Evolutionary conservation across 805 yeast genomes (phyloP).

Genomic region (Vanderwaltozyma tropicalis): DNA sequence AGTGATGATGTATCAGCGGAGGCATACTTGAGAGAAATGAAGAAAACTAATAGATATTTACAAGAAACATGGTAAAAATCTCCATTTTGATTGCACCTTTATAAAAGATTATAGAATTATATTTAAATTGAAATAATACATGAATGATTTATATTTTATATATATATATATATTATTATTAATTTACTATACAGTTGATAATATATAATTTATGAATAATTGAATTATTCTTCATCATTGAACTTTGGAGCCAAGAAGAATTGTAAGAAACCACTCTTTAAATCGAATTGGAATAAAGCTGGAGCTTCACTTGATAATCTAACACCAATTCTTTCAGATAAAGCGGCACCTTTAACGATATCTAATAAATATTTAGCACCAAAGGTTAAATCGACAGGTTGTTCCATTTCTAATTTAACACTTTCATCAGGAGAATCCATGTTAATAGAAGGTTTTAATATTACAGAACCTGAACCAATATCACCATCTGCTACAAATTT

Average conservation of each 20-base stretch:
- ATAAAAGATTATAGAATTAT: neutral
- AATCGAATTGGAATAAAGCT: constrained; percentile 83
- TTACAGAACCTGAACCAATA: constrained; percentile 77
- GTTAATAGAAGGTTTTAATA: constrained; percentile 74
- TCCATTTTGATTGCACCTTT: neutral
- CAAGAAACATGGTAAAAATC: constrained; percentile 75
- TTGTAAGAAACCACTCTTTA: constrained; percentile 79
- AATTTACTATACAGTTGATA: neutral
- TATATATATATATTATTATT: neutral
- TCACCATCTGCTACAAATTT: constrained; percentile 88
- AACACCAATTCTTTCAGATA: constrained; percentile 67
- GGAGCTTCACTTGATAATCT: constrained; percentile 88
- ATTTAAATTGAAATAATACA: neutral
- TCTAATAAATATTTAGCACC: constrained; percentile 86
- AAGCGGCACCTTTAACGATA: constrained; percentile 81
- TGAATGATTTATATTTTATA: neutral
- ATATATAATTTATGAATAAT: neutral
- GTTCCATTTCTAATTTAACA: constrained; percentile 65
- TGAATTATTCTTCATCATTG: constrained; percentile 66
- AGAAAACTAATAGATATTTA: constrained; percentile 52
- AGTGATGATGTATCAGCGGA: constrained; percentile 36
- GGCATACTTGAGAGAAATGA: constrained; percentile 46
- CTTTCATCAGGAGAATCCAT: constrained; percentile 71
- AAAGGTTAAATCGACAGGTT: constrained; percentile 80
- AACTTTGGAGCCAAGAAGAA: constrained; percentile 97